These are phyloP conservation scores for Whalleya microplaca DNA, from an alignment of 2,329 filamentous ascomycete genomes.

Conservation along the genomic window DNA sequence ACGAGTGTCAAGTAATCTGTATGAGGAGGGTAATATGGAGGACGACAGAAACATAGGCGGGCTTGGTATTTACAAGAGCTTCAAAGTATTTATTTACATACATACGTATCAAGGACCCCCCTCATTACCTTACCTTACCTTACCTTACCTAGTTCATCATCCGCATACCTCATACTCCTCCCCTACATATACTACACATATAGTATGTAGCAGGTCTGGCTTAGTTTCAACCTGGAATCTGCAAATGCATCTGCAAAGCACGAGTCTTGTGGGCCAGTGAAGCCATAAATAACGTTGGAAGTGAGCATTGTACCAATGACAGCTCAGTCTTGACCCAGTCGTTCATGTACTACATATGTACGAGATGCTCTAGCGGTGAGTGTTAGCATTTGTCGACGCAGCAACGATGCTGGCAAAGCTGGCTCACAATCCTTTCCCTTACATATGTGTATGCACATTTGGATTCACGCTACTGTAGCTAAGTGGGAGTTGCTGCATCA, in stretches of 20 bases:
- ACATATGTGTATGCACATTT: slow-evolving; percentile 10
- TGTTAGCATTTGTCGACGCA: slow-evolving; percentile 15
- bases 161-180: background rate
- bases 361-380: slow-evolving; percentile 17
- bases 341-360: background rate
- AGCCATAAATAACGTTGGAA: slow-evolving; percentile 14
- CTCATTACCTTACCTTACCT: background rate
- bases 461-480: slow-evolving; percentile 25
- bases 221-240: background rate
- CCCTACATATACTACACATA: background rate
- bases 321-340: slow-evolving; percentile 3
- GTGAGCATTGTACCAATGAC: slow-evolving; percentile 18
- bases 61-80: background rate
- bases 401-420: slow-evolving; percentile 6
- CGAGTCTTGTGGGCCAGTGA: slow-evolving; percentile 11
- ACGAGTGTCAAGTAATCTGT: background rate
- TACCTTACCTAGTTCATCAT: background rate
- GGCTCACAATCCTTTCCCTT: background rate
- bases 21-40: background rate
- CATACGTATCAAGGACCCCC: background rate
- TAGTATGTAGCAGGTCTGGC: background rate
- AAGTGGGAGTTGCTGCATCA: slow-evolving; percentile 22
- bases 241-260: slow-evolving; percentile 1
- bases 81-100: background rate
- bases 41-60: background rate